Evolutionary conservation across 192 early-diverging fungal species (phyloP), one percentile per base, ranked within the genome.

Genomic region (Entomortierella beljakovae): DNA sequence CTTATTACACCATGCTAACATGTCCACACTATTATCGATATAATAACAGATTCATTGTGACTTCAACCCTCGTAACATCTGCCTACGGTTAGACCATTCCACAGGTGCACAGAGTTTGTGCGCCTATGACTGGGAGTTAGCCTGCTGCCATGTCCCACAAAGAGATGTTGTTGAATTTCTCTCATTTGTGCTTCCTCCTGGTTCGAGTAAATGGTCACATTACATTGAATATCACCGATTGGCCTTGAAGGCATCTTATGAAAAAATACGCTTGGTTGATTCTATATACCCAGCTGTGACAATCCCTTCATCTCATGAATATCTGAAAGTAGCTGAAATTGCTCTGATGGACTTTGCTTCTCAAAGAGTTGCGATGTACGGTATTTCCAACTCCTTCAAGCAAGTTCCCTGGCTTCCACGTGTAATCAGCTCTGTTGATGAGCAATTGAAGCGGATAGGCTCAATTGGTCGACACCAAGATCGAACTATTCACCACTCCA

Each of bases 211-310:
- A 40, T 79, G 75, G 75, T 5, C 61, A 23, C 75, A 79, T 13
- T 79, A 79, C 57, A 79, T 79, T 23, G 75, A 79, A 25, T 79
- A 79, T 42, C 75, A 79, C 57, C 75, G 75, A 10, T 40, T 79
- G 1, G 75, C 75, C n/a, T 68, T 79, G 18, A 59, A 79, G 33
- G 56, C 46, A 0, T 37, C 75, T 9, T 64, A 43, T 22, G 57
- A 74, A 40, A 48, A 37, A 4, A 54, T 49, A 16, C 42, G 18
- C 20, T 28, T 20, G 35, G 18, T 35, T 16, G 35, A 31, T 6
- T 51, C 57, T 31, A 3, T 2, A 35, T 51, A 37, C 28, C 29
- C 52, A 28, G 9, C 43, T 6, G 23, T 66, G 8, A 53, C 4
- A 11, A 50, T 79, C 13, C 68, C 75, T 2, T 79, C 75, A 0